phyloP scores from a whole-genome alignment of 257 asterid genomes.

The Jacaranda copaia region DNA sequence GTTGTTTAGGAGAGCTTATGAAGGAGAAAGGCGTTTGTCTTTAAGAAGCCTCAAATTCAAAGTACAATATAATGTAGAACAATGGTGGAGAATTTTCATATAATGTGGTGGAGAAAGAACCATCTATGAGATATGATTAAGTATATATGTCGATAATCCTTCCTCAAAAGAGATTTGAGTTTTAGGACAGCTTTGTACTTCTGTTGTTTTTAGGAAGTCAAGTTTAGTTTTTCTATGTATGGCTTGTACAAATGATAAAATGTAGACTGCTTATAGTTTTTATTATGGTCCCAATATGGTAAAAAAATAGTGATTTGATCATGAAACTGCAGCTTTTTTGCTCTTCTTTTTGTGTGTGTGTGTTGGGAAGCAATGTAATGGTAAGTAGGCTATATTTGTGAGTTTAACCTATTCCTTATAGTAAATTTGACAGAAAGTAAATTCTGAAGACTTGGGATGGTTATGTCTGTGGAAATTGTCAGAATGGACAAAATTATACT shows the following conservation, averaged over 20 bases:
- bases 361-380: not conserved
- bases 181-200: not conserved
- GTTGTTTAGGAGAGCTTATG: not conserved
- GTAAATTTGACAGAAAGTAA: not conserved
- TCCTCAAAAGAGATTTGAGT: not conserved
- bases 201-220: not conserved
- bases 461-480: not conserved
- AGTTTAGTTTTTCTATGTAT: not conserved
- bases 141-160: not conserved
- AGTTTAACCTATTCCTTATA: not conserved
- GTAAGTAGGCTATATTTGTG: not conserved
- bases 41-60: slow-evolving; percentile 9
- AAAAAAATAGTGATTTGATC: not conserved
- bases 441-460: not conserved
- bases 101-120: not conserved
- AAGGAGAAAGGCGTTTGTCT: not conserved
- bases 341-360: not conserved
- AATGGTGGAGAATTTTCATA: too few species aligned
- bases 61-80: not conserved
- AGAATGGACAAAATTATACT: not conserved
- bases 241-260: not conserved
- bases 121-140: not conserved
- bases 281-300: not conserved
- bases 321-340: not conserved
- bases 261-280: not conserved